Conservation (phyloP, 306 rosid species). For the Vicia villosa region DNA sequence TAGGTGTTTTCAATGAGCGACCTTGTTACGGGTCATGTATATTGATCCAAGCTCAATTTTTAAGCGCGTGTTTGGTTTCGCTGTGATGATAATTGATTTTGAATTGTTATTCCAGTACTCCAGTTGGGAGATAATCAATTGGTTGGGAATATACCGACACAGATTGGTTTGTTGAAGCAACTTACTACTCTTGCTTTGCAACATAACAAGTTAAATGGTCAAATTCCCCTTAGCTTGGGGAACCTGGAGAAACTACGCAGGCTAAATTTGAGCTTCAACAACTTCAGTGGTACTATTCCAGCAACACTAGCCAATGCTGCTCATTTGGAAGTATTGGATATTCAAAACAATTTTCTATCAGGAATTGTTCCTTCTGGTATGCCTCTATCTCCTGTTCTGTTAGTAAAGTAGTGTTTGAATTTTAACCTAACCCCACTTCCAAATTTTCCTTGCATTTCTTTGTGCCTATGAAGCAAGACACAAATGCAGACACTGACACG, state of each 20-base stretch:
- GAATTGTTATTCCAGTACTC: constrained; percentile 47
- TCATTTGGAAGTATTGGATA: constrained; percentile 55
- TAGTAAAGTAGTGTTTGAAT: background rate
- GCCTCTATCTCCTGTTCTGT: constrained; percentile 18
- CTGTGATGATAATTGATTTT: background rate
- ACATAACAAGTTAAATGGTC: constrained; percentile 63
- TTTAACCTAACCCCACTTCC: background rate
- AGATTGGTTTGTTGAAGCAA: constrained; percentile 67
- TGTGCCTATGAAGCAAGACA: background rate
- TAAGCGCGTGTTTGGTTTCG: background rate
- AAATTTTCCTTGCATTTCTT: background rate
- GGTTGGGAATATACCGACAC: constrained; percentile 67
- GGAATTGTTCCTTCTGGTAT: constrained; percentile 79
- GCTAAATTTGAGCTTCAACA: constrained; percentile 84
- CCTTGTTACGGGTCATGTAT: background rate
- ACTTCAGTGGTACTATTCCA: constrained; percentile 65
- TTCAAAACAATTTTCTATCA: constrained; percentile 73
- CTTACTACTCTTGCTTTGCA: constrained; percentile 74
- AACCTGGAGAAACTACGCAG: constrained; percentile 53
- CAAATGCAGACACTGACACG: background rate
- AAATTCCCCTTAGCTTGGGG: constrained; percentile 71
- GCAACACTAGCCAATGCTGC: constrained; percentile 48
- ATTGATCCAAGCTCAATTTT: constrained; percentile 13
- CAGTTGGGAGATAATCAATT: constrained; percentile 83
- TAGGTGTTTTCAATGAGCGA: background rate